Base-by-base conservation (phyloP, 2,329 filamentous ascomycete species). In the Gnomoniopsis sp. region DNA sequence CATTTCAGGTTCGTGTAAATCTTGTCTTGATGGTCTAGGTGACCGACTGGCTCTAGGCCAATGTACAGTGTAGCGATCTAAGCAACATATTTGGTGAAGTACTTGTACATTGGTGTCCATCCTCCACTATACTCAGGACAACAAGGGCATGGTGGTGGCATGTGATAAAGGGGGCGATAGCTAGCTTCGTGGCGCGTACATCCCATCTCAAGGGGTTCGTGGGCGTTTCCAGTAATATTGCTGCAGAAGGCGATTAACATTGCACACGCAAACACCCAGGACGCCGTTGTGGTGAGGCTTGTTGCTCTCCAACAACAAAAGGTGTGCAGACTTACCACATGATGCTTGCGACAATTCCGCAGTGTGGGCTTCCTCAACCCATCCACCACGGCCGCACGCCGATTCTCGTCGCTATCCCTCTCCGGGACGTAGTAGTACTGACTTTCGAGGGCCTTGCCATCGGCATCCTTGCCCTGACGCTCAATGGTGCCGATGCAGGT, bases 371-470 rank as follows among this genome's bases (percentile, higher is more conserved):
- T 96, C 57, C 91, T 84, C 71, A 97, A 78, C 55, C 91, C 90
- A 65, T 93, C 88, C 1, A 93, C 91, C 15, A 97, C 91, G 22
- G 92, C 89, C 55, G 91, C 84, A 53, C 90, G 85, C 60, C 93
- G 85, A 69, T 88, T 85, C 63, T 87, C 83, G 69, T 98, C 92
- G 2, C 82, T 79, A 70, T 99, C 95, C 68, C 86, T 82, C 72
- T 98, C 93, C 0, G 93, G 90, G 8, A 97, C 81, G 69, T 99
- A 99, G 75, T 98, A 98, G 72, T 96, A 98, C 73, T 99, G 93
- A 78, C 90, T 96, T 79, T 99, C 93, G 1, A 99, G 83, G 7
- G 88, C 78, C 77, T 97, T 95, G 65, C 95, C 95, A 0, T 95
- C 93, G 6, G 95, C 95, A 70, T 99, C 95, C 74, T 98, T 99